These are phyloP conservation scores for Crithidia fasciculata DNA, from an alignment of 208 protist species.

Conservation along the genomic window DNA sequence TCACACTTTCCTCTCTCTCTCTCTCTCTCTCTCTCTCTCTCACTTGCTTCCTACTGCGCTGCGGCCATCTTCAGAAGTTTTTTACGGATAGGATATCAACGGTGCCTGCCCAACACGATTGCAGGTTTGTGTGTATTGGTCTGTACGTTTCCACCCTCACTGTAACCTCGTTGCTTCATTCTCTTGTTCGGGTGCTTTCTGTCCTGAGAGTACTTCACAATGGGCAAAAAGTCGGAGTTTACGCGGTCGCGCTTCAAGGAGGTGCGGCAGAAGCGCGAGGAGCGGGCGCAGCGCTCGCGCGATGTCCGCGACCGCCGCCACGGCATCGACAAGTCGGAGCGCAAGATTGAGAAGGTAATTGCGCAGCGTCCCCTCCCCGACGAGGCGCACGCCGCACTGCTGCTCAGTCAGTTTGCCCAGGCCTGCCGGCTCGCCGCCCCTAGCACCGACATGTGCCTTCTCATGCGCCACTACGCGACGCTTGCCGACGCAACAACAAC, in stretches of 20 bases:
- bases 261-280: constrained; percentile 54
- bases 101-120: not conserved
- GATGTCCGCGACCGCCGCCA: constrained; percentile 66
- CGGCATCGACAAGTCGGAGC: constrained; percentile 52
- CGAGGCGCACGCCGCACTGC: constrained; percentile 53
- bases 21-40: not conserved
- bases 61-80: not conserved
- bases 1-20: not conserved
- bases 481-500: constrained; percentile 5
- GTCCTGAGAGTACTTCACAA: constrained; percentile 13
- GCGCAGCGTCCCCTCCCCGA: constrained; percentile 42
- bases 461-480: constrained; percentile 63
- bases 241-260: constrained; percentile 63
- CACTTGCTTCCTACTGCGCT: not conserved
- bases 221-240: constrained; percentile 78
- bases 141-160: not conserved
- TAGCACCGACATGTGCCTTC: constrained; percentile 65
- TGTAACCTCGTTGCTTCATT: constrained; percentile 12
- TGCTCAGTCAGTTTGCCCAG: constrained; percentile 76
- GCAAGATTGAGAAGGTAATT: constrained; percentile 61
- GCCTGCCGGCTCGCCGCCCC: constrained; percentile 73
- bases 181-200: not conserved
- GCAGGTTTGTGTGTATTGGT: not conserved
- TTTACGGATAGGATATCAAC: no score
- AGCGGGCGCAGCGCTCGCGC: constrained; percentile 59